Evolutionary conservation across 106 monocot genomes (phyloP), one percentile per base, ranked within the genome.

Genomic region (Vanilla planifolia): DNA sequence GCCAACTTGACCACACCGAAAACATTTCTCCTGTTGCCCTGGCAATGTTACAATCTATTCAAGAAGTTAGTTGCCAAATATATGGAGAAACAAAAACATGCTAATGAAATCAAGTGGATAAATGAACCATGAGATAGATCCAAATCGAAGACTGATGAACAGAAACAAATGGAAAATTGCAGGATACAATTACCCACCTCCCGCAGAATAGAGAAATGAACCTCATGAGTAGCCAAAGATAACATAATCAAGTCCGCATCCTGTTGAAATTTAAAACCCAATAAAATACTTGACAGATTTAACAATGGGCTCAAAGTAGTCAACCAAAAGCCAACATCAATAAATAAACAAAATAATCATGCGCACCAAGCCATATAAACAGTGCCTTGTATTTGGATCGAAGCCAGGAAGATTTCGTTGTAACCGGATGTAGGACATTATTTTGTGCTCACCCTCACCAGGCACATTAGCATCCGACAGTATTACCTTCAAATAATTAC

Each of bases 211-310:
- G 90, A 96, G 61, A 96, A 96, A 52, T 90, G 89, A 65, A 96
- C 45, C 71, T 90, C 95, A 74, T 96, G 95, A 41, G 95, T 86
- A 19, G 95, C 83, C 86, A 96, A 70, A 67, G 93, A 68, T 53
- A 91, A 84, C 91, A 98, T 98, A 50, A 98, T 98, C 10, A 98
- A 60, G 81, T 98, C 96, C 37, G 96, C 96, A 91, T 98, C 96
- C 91, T 98, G 71, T 59, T 46, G 78, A 37, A 26, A 60, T 16
- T 10, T 34, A 1, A 20, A 57, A 35, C 8, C 14, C 53, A 57
- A 34, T 35, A 57, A 10, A 17, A 33, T 57, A 21, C 57, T 3
- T 57, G 16, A 35, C 8, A 57, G 11, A 32, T 20, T 39, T n/a
- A n/a, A 63, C 27, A 21, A 58, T 8, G n/a, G 22, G 34, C 11